Evolutionary conservation across 306 rosid species (phyloP).

Genomic region (Vigna trinervia): DNA sequence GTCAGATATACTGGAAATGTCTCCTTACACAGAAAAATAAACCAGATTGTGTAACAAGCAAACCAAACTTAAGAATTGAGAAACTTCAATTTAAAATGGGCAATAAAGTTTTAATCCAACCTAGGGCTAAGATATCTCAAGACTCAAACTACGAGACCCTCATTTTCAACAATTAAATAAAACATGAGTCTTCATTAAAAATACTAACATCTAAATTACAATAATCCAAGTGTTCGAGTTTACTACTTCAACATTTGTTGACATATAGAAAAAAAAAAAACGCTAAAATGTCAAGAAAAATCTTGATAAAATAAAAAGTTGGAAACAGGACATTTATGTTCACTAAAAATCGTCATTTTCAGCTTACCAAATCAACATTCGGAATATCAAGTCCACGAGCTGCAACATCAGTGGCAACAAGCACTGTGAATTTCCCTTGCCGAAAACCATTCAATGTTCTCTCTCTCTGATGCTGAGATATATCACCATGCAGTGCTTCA

Average conservation of each 20-base stretch:
- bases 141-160: not conserved
- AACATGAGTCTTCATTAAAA: conserved; percentile 29
- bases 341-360: conserved; percentile 37
- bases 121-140: conserved; percentile 27
- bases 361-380: conserved; percentile 89
- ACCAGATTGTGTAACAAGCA: conserved; percentile 24
- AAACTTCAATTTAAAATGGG: not conserved
- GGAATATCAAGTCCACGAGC: conserved; percentile 98
- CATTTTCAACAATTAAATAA: conserved; percentile 11
- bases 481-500: conserved; percentile 97
- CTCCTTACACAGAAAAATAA: conserved; percentile 14
- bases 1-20: conserved; percentile 27
- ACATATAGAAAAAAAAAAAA: conserved; percentile 5
- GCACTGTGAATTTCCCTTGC: conserved; percentile 94
- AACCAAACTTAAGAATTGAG: conserved; percentile 28
- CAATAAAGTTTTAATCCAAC: not conserved
- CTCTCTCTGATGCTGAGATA: conserved; percentile 97
- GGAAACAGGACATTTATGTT: conserved; percentile 15
- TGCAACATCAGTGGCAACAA: conserved; percentile 98
- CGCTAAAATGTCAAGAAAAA: conserved; percentile 4
- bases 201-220: conserved; percentile 21
- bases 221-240: conserved; percentile 24
- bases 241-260: conserved; percentile 1
- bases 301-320: conserved; percentile 25
- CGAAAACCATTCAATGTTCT: conserved; percentile 92